These are phyloP conservation scores for Cucumis variabilis DNA, from an alignment of 331 rosid species.

Conservation along the genomic window DNA sequence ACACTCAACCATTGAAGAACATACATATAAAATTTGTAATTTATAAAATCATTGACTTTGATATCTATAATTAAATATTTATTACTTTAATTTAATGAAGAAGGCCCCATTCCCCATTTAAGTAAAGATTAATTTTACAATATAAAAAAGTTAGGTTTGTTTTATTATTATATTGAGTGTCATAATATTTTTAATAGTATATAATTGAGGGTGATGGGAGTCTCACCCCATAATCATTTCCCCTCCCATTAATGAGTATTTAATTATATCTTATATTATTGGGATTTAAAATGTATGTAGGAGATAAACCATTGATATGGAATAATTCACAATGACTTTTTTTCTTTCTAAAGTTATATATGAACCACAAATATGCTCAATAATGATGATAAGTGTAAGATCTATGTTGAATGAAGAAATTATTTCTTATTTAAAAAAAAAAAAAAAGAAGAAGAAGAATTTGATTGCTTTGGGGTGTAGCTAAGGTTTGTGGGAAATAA, in stretches of 20 bases:
- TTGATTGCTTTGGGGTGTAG: neutral
- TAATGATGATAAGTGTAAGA: neutral
- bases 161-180: neutral
- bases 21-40: neutral
- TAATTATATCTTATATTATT: conserved; percentile 7
- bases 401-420: neutral
- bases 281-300: neutral
- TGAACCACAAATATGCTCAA: conserved; percentile 13
- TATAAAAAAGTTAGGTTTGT: neutral
- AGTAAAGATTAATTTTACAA: neutral
- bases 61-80: neutral
- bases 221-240: conserved; percentile 22
- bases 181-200: neutral
- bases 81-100: neutral
- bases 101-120: neutral
- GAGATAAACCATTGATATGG: neutral
- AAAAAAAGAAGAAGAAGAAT: neutral
- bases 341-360: neutral
- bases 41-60: conserved; percentile 22
- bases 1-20: neutral
- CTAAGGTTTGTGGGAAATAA: neutral
- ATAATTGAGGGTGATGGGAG: neutral
- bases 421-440: neutral
- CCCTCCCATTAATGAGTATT: conserved; percentile 19
- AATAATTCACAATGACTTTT: neutral